phyloP scores from a whole-genome alignment of 768 basidiomycete genomes.

The Phylloporus sp. region DNA sequence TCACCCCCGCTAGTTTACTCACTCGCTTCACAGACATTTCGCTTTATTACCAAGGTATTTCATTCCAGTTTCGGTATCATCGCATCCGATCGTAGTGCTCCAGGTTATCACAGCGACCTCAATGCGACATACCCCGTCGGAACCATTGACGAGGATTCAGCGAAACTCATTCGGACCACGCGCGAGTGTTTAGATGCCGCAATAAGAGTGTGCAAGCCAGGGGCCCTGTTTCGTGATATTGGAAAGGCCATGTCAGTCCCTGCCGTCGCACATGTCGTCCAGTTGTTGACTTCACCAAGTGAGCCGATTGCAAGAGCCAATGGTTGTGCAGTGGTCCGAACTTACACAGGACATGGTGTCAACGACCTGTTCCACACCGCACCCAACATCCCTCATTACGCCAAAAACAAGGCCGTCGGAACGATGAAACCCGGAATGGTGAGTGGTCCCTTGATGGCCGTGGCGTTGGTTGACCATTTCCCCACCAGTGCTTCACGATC shows the following conservation, averaged over 20 bases:
- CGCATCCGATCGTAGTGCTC: neutral
- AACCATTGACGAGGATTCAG: slow-evolving; percentile 75
- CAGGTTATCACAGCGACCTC: slow-evolving; percentile 89
- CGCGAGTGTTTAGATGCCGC: slow-evolving; percentile 84
- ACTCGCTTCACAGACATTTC: slow-evolving; percentile 57
- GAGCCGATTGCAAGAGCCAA: slow-evolving; percentile 82
- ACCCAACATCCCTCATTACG: slow-evolving; percentile 93
- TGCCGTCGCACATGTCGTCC: slow-evolving; percentile 9
- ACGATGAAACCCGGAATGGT: slow-evolving; percentile 95
- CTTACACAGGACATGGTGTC: slow-evolving; percentile 90
- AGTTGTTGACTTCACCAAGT: slow-evolving; percentile 35
- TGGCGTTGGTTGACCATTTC: slow-evolving; percentile 5
- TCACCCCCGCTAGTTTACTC: slow-evolving; percentile 13
- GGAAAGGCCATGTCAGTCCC: slow-evolving; percentile 75
- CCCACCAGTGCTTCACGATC: slow-evolving; percentile 64
- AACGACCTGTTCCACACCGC: slow-evolving; percentile 80
- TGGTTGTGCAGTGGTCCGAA: slow-evolving; percentile 87
- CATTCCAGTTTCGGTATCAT: slow-evolving; percentile 3
- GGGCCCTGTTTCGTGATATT: slow-evolving; percentile 82
- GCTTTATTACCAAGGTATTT: slow-evolving; percentile 69
- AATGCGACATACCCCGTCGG: slow-evolving; percentile 94
- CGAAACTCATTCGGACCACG: slow-evolving; percentile 77
- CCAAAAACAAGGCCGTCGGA: slow-evolving; percentile 89
- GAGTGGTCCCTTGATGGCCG: slow-evolving; percentile 23
- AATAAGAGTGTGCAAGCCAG: slow-evolving; percentile 92